phyloP scores from a whole-genome alignment of 2,329 filamentous ascomycete genomes.

The Curvularia sp. region DNA sequence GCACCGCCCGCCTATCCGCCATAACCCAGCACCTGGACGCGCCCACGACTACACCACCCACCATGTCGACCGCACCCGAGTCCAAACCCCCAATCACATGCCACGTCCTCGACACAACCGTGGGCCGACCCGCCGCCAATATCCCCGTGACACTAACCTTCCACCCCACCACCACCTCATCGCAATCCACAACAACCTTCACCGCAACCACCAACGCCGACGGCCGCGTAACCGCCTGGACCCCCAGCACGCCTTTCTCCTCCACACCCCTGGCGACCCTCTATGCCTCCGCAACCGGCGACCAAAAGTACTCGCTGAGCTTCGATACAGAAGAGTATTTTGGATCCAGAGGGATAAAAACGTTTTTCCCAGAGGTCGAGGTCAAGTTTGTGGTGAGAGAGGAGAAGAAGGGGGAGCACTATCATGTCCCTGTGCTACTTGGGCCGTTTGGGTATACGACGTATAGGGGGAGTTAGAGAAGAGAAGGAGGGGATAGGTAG shows the following conservation, averaged over 20 bases:
- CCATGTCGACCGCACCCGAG: conserved; percentile 28
- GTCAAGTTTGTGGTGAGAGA: conserved; percentile 60
- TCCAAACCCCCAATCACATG: conserved; percentile 72
- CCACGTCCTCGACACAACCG: conserved; percentile 84
- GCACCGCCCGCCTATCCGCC: conserved; percentile 31
- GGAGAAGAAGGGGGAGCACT: conserved; percentile 64
- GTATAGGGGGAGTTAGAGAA: conserved; percentile 65
- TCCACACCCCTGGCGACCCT: conserved; percentile 50
- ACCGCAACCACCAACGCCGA: conserved; percentile 75
- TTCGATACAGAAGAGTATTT: conserved; percentile 79
- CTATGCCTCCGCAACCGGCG: conserved; percentile 41
- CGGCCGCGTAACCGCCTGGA: conserved; percentile 75
- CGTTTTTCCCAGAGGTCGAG: conserved; percentile 65
- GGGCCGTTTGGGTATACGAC: conserved; percentile 83
- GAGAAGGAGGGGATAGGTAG: too few species aligned
- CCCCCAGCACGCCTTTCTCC: conserved; percentile 56
- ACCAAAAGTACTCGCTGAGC: conserved; percentile 70
- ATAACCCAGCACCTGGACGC: conserved; percentile 28
- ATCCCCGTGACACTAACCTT: conserved; percentile 71
- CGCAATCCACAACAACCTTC: conserved; percentile 54
- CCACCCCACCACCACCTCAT: conserved; percentile 44
- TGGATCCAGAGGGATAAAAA: conserved; percentile 61
- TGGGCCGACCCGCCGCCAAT: conserved; percentile 70
- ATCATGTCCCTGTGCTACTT: conserved; percentile 79
- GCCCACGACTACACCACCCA: conserved; percentile 3